Percentiles rank a stretch among this genome's conserved stretches.
These are phyloP conservation scores for Metahyphopichia silvanorum DNA, from an alignment of 805 yeast genomes.

Conservation along the genomic window DNA sequence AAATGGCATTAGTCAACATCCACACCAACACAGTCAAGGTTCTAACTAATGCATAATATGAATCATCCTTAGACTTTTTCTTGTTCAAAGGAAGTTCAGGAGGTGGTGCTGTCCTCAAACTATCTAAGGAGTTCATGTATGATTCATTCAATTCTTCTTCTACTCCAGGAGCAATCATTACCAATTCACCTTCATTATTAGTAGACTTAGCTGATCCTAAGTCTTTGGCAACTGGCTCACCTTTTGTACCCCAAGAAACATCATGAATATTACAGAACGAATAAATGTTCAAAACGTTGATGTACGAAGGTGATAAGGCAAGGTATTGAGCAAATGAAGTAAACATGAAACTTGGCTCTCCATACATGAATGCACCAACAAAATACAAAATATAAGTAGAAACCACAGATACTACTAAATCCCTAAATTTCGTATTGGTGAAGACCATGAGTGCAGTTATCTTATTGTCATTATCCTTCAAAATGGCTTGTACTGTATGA, in stretches of 20 bases:
- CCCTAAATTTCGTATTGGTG: slow-evolving; percentile 72
- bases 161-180: slow-evolving; percentile 61
- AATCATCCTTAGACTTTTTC: slow-evolving; percentile 45
- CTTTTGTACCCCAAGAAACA: slow-evolving; percentile 97
- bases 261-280: slow-evolving; percentile 97
- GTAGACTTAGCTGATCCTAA: slow-evolving; percentile 79
- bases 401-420: slow-evolving; percentile 77
- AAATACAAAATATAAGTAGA: slow-evolving; percentile 84
- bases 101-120: slow-evolving; percentile 44
- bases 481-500: slow-evolving; percentile 58
- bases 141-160: slow-evolving; percentile 71
- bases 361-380: slow-evolving; percentile 71
- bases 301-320: slow-evolving; percentile 81
- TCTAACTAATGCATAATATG: slow-evolving; percentile 87
- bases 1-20: slow-evolving; percentile 81
- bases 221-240: slow-evolving; percentile 62
- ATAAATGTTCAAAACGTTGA: slow-evolving; percentile 87
- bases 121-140: slow-evolving; percentile 62
- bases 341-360: slow-evolving; percentile 92
- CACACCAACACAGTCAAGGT: slow-evolving; percentile 86
- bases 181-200: slow-evolving; percentile 33
- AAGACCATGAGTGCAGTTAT: slow-evolving; percentile 50
- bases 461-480: slow-evolving; percentile 38
- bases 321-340: slow-evolving; percentile 85
- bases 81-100: slow-evolving; percentile 9